Percentiles rank a stretch among this genome's conserved stretches.
These are phyloP conservation scores for Cicer cuneatum DNA, from an alignment of 306 rosid genomes.

Conservation along the genomic window DNA sequence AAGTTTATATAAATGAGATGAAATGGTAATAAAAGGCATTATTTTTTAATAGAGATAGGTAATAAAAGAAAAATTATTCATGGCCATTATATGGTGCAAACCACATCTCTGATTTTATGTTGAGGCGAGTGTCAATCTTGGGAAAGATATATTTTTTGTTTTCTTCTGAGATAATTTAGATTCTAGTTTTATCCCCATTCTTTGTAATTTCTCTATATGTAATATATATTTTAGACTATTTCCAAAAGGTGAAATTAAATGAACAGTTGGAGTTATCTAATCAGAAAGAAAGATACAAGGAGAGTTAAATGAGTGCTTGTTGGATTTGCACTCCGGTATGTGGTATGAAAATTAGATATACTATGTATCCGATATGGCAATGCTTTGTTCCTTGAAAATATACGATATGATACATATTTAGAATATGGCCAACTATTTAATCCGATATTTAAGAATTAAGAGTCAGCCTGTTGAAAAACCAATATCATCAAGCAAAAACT, in stretches of 20 bases:
- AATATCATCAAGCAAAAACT: neutral
- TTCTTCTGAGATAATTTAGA: neutral
- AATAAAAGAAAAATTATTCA: too few species aligned
- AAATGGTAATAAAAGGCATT: too few species aligned
- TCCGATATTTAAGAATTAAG: neutral
- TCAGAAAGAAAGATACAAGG: neutral
- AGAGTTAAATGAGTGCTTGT: constrained; percentile 11
- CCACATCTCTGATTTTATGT: constrained; percentile 14
- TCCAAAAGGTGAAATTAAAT: neutral
- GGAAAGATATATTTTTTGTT: constrained; percentile 21
- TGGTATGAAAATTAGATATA: neutral
- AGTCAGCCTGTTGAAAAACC: neutral
- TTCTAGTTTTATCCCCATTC: neutral
- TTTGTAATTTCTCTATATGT: constrained; percentile 23
- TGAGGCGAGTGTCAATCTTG: constrained; percentile 1
- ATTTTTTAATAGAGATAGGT: too few species aligned
- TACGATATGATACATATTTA: neutral
- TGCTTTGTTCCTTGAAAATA: neutral
- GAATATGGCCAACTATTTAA: neutral
- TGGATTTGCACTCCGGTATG: constrained; percentile 1
- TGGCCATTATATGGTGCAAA: too few species aligned
- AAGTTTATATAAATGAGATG: too few species aligned
- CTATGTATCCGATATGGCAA: neutral
- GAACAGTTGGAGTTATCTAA: neutral
- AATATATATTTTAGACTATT: neutral